Evolutionary conservation across 2,329 filamentous ascomycete genomes (phyloP).

Genomic region (Penicillium sp.): DNA sequence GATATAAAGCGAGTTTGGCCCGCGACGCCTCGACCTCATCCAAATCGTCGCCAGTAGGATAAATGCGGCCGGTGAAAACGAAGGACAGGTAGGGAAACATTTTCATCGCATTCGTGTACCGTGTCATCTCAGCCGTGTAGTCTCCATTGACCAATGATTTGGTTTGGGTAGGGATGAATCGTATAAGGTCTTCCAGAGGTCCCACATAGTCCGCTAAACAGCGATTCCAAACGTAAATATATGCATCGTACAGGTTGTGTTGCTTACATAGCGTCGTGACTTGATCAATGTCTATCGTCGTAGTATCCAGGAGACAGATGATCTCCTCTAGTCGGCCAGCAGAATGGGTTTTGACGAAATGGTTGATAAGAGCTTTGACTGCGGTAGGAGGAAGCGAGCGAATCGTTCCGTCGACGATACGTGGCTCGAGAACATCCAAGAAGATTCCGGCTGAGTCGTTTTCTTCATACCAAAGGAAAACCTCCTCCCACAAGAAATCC

Average conservation of each 20-base stretch:
- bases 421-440: slow-evolving; percentile 84
- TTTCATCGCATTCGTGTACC: slow-evolving; percentile 74
- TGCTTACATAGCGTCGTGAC: slow-evolving; percentile 89
- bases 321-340: slow-evolving; percentile 86
- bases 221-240: slow-evolving; percentile 96
- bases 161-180: slow-evolving; percentile 38
- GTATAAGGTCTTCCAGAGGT: slow-evolving; percentile 80
- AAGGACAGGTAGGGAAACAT: slow-evolving; percentile 96
- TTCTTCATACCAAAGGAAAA: slow-evolving; percentile 89
- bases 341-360: slow-evolving; percentile 77
- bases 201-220: slow-evolving; percentile 88
- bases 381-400: slow-evolving; percentile 77
- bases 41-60: slow-evolving; percentile 80
- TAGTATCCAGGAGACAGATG: slow-evolving; percentile 88
- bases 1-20: slow-evolving; percentile 88
- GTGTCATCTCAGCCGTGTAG: slow-evolving; percentile 61
- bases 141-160: slow-evolving; percentile 37
- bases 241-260: slow-evolving; percentile 88
- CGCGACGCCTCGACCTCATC: slow-evolving; percentile 71
- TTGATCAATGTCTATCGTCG: slow-evolving; percentile 91
- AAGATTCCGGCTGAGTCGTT: slow-evolving; percentile 74
- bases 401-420: slow-evolving; percentile 79
- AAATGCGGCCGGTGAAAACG: slow-evolving; percentile 84
- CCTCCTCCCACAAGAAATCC: slow-evolving; percentile 87
- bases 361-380: slow-evolving; percentile 81